phyloP scores from a whole-genome alignment of 257 asterid genomes.

The Anisodus tanguticus region DNA sequence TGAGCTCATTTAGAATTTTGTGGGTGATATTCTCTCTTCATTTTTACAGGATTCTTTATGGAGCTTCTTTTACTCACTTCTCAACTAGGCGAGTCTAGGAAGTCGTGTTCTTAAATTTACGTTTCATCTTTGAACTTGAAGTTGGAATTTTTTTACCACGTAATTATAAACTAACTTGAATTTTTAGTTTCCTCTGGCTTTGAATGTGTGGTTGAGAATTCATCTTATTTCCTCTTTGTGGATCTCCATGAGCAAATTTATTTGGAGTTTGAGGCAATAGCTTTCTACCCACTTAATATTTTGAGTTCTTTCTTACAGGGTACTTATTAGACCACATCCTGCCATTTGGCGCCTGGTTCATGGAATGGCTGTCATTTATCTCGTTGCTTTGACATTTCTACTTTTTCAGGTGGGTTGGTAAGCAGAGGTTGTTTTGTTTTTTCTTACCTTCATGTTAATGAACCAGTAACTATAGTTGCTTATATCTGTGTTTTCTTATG shows the following conservation, averaged over 20 bases:
- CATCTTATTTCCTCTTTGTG: neutral
- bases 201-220: slow-evolving; percentile 24
- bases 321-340: slow-evolving; percentile 97
- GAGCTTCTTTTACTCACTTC: slow-evolving; percentile 21
- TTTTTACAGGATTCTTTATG: slow-evolving; percentile 17
- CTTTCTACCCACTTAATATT: neutral
- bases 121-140: neutral
- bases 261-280: neutral
- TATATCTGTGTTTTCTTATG: neutral
- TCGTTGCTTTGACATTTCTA: slow-evolving; percentile 84
- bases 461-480: neutral
- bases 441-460: neutral
- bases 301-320: slow-evolving; percentile 53
- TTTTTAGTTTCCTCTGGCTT: slow-evolving; percentile 14
- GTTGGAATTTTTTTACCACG: neutral
- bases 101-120: neutral
- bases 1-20: neutral
- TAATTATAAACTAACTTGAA: neutral
- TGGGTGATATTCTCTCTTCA: slow-evolving; percentile 17
- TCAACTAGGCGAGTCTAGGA: slow-evolving; percentile 23
- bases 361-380: slow-evolving; percentile 95
- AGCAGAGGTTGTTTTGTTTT: neutral
- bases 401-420: slow-evolving; percentile 82
- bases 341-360: slow-evolving; percentile 98
- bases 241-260: neutral